Evolutionary conservation across 441 rosid genomes (phyloP), one percentile per base, ranked within the genome.

Genomic region (Adansonia gregorii): DNA sequence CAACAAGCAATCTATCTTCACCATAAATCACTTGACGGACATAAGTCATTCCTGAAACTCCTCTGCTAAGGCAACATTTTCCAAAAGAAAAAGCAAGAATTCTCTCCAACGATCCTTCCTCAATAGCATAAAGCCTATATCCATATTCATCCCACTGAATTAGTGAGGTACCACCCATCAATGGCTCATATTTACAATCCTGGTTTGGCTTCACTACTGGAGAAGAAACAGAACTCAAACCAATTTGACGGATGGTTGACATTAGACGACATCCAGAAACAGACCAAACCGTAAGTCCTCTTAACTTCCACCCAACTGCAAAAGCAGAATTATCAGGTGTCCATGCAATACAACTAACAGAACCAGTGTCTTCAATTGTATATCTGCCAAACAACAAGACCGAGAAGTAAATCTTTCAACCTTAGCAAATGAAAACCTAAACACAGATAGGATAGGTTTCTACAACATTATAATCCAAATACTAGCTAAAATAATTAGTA

Each of bases 221-320:
- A 80, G 99, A 93, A 81, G 98, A 90, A 74, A 83, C 86, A 88
- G 98, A 92, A 86, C 86, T 87, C 80, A 92, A 84, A 81, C 98
- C 96, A 86, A 90, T 84, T 87, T 97, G 99, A 77, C 98, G 97
- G 79, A 97, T 86, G 46, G 99, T 97, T 72, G 98, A 97, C 99
- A 97, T 97, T 76, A 97, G 87, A 72, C 99, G 92, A 86, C 98
- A 97, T 66, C 99, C 99, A 78, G 99, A 94, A 17, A 97, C 91
- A 39, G 99, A 97, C 99, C 99, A 97, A 77, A 94, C 99, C 48
- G 98, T 84, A 78, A 94, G 95, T 67, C 99, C 99, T 88, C 98
- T 92, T 79, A 84, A 84, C 86, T 91, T 97, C 98, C 98, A 97
- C 82, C 99, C 98, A 85, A 97, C 98, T 59, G 99, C 98, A 88